Conservation (phyloP, 805 yeast species). For the Sugiyamaella americana region DNA sequence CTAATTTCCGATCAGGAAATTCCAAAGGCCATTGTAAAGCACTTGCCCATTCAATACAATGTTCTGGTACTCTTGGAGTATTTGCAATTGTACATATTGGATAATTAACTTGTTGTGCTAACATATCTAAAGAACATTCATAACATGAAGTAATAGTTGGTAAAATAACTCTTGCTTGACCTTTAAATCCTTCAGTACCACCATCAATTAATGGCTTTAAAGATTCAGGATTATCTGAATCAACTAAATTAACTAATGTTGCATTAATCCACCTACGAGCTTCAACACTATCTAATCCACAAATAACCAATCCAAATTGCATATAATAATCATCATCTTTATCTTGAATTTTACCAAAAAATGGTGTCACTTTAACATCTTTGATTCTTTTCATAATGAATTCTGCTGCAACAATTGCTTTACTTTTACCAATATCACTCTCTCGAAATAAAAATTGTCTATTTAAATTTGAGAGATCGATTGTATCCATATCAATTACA, state of each 20-base stretch:
- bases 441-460: conserved; percentile 66
- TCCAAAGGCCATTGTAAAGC: conserved; percentile 64
- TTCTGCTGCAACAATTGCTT: conserved; percentile 59
- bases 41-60: conserved; percentile 87
- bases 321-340: conserved; percentile 55
- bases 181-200: conserved; percentile 91
- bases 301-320: conserved; percentile 65
- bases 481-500: conserved; percentile 78
- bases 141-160: conserved; percentile 87
- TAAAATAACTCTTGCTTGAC: conserved; percentile 80
- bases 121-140: conserved; percentile 80
- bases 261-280: conserved; percentile 89
- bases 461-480: conserved; percentile 69
- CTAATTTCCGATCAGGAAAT: conserved; percentile 43
- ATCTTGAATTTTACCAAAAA: conserved; percentile 60
- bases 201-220: conserved; percentile 79
- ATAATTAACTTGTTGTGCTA: conserved; percentile 53
- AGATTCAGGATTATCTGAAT: conserved; percentile 37
- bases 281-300: conserved; percentile 85
- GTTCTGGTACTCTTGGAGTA: conserved; percentile 91
- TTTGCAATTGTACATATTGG: conserved; percentile 94
- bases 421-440: conserved; percentile 56
- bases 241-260: conserved; percentile 58
- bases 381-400: conserved; percentile 43
- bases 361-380: conserved; percentile 46